Evolutionary conservation across 495 filamentous ascomycete genomes (phyloP).

Genomic region (Pyrenula massariospora): DNA sequence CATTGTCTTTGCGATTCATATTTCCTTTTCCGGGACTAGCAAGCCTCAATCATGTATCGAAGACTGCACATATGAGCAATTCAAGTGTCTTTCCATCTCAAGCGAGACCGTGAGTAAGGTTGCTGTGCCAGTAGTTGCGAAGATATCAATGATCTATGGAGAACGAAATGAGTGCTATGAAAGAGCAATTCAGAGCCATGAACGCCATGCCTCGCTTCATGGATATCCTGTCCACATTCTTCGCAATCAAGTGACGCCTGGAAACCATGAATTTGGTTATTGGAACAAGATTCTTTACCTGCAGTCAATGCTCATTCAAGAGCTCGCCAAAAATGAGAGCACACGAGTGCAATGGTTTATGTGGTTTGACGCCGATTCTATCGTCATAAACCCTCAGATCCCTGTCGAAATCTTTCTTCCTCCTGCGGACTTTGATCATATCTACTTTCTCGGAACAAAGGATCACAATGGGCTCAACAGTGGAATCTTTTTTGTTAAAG

Average conservation of each 20-base stretch:
- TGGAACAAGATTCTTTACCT: conserved; percentile 34
- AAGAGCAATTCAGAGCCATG: conserved; percentile 25
- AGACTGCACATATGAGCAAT: neutral
- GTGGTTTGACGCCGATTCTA: conserved; percentile 32
- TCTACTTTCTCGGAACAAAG: conserved; percentile 25
- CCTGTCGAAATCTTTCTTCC: conserved; percentile 33
- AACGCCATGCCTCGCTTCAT: conserved; percentile 21
- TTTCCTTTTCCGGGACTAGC: neutral
- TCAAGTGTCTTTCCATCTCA: neutral
- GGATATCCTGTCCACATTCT: conserved; percentile 28
- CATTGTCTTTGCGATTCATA: neutral
- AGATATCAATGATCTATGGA: conserved; percentile 22
- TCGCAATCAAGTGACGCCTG: conserved; percentile 18
- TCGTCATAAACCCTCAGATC: conserved; percentile 28
- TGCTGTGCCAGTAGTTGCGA: conserved; percentile 7
- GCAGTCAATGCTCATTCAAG: conserved; percentile 24
- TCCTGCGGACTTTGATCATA: conserved; percentile 22
- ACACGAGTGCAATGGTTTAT: conserved; percentile 32
- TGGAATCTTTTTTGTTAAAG: conserved; percentile 23
- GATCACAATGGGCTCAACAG: conserved; percentile 21
- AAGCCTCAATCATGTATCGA: neutral
- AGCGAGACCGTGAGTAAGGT: neutral
- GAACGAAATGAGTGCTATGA: conserved; percentile 21
- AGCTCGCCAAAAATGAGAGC: conserved; percentile 23
- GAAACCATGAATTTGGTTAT: conserved; percentile 8